Evolutionary conservation across 345 rosid genomes (phyloP).

Genomic region (Pistacia atlantica): DNA sequence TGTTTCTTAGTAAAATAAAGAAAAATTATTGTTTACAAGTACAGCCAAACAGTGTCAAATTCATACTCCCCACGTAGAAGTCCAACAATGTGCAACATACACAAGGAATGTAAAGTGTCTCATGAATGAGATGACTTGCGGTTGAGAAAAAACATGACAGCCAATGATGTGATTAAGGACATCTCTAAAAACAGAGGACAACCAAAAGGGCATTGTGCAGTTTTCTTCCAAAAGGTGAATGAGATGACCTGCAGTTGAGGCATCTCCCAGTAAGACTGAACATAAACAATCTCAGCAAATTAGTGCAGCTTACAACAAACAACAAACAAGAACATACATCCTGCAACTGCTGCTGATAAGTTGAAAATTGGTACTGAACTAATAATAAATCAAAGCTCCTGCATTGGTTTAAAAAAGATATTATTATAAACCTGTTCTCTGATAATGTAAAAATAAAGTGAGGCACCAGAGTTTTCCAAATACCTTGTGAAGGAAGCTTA

Average conservation of each 20-base stretch:
- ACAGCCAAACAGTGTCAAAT: neutral
- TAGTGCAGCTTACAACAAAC: neutral
- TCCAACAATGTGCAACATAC: neutral
- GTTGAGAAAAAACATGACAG: neutral
- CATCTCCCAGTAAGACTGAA: too few species aligned
- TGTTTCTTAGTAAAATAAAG: neutral
- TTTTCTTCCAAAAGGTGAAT: too few species aligned
- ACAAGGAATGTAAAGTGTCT: neutral
- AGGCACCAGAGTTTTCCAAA: slow-evolving; percentile 25
- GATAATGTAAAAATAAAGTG: slow-evolving; percentile 16
- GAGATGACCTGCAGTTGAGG: too few species aligned
- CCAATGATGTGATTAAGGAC: neutral
- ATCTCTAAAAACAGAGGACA: neutral
- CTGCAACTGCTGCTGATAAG: slow-evolving; percentile 92
- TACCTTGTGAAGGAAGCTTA: slow-evolving; percentile 99
- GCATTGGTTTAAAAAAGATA: slow-evolving; percentile 30
- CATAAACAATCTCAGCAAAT: neutral
- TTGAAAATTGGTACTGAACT: slow-evolving; percentile 92
- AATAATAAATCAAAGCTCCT: slow-evolving; percentile 95
- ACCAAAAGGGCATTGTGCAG: too few species aligned
- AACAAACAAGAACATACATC: slow-evolving; percentile 56
- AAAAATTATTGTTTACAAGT: neutral
- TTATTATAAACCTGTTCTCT: neutral
- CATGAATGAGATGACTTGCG: neutral
- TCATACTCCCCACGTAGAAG: neutral